Evolutionary conservation across 1,284 basidiomycete genomes (phyloP).

Genomic region (Microbotryomycetes sp.): DNA sequence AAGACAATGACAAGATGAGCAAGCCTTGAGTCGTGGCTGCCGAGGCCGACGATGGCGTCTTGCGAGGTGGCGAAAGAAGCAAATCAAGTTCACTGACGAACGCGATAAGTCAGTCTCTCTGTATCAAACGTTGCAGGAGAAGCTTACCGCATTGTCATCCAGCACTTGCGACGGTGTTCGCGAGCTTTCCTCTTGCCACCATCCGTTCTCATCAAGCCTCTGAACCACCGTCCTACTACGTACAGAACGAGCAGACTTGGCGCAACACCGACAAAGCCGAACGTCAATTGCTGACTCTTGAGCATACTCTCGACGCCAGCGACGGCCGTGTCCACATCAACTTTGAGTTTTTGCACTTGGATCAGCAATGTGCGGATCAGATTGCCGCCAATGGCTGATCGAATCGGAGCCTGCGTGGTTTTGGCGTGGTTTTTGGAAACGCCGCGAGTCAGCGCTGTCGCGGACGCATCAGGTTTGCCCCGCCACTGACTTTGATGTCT

Average conservation of each 20-base stretch:
- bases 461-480: neutral
- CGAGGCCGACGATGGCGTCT: slow-evolving; percentile 44
- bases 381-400: slow-evolving; percentile 70
- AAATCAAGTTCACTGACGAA: slow-evolving; percentile 36
- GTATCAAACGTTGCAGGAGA: too few species aligned
- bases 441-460: neutral
- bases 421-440: too few species aligned
- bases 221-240: slow-evolving; percentile 48
- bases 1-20: slow-evolving; percentile 45
- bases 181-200: slow-evolving; percentile 38
- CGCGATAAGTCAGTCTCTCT: neutral
- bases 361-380: slow-evolving; percentile 81
- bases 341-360: slow-evolving; percentile 95
- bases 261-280: slow-evolving; percentile 93
- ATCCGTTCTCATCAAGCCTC: slow-evolving; percentile 26
- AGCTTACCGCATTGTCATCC: slow-evolving; percentile 43
- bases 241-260: slow-evolving; percentile 70
- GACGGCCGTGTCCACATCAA: slow-evolving; percentile 82
- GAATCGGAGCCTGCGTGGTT: slow-evolving; percentile 54
- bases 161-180: slow-evolving; percentile 40
- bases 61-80: slow-evolving; percentile 36
- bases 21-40: slow-evolving; percentile 44
- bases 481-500: slow-evolving; percentile 60
- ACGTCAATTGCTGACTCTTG: slow-evolving; percentile 90
- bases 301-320: slow-evolving; percentile 83